Conservation (phyloP, 129 eudicot species). For the Lactuca saligna region DNA sequence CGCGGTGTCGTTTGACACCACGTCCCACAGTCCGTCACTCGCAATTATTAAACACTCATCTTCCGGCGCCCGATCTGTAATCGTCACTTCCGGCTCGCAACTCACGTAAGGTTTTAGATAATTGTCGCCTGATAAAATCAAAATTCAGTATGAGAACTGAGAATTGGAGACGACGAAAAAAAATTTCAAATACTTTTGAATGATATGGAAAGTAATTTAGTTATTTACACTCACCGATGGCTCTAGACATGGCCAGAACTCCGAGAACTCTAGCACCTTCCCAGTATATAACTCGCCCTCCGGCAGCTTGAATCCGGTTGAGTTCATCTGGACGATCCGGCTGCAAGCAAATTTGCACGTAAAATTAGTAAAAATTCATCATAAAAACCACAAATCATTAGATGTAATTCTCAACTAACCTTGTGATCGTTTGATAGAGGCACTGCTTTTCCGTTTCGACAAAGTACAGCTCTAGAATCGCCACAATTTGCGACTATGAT, state of each 20-base stretch:
- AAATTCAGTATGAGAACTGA: neutral
- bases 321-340: conserved; percentile 92
- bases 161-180: neutral
- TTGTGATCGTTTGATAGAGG: conserved; percentile 82
- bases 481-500: conserved; percentile 78
- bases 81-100: conserved; percentile 78
- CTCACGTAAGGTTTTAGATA: conserved; percentile 78
- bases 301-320: conserved; percentile 73
- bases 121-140: conserved; percentile 52
- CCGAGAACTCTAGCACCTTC: conserved; percentile 81
- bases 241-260: conserved; percentile 91
- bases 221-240: conserved; percentile 55
- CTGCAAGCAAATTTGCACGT: conserved; percentile 34
- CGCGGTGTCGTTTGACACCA: conserved; percentile 83
- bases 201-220: neutral
- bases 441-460: conserved; percentile 61
- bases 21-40: conserved; percentile 88
- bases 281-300: conserved; percentile 85
- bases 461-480: conserved; percentile 81
- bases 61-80: conserved; percentile 53
- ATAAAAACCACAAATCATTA: neutral
- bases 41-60: conserved; percentile 82
- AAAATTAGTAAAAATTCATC: neutral
- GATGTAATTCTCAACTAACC: conserved; percentile 24
- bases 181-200: neutral